A percentile compares a stretch with the other conserved stretches of the same genome.
Evolutionary conservation across 2,329 filamentous ascomycete species (phyloP).

Genomic region (Fusarium succisae): DNA sequence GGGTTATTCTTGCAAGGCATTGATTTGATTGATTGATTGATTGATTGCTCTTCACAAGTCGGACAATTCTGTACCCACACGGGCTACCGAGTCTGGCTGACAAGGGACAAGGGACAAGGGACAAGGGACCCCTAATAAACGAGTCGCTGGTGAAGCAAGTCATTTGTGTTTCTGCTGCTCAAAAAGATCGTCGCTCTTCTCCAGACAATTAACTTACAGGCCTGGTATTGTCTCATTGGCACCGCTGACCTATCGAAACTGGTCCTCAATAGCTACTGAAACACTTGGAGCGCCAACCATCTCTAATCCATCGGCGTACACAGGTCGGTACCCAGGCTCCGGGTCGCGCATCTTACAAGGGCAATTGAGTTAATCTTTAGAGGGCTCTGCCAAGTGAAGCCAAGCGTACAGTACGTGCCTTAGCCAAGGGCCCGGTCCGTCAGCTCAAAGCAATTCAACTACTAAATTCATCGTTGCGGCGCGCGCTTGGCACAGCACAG

Average conservation of each 20-base stretch:
- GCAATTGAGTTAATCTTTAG: slow-evolving; percentile 15
- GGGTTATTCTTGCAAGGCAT: background rate
- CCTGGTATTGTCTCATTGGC: background rate
- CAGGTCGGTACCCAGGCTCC: slow-evolving; percentile 22
- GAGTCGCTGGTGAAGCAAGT: background rate
- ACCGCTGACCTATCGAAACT: background rate
- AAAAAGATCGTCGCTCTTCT: background rate
- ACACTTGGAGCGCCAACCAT: background rate
- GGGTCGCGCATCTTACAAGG: slow-evolving; percentile 28
- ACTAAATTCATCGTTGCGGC: slow-evolving; percentile 15
- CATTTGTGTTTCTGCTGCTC: background rate
- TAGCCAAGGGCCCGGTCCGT: slow-evolving; percentile 28
- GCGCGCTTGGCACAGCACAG: slow-evolving; percentile 25
- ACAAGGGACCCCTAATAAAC: slow-evolving; percentile 4
- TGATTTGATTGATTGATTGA: background rate
- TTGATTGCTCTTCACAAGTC: background rate
- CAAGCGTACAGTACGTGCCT: background rate
- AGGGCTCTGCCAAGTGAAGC: slow-evolving; percentile 34
- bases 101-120: slow-evolving; percentile 7
- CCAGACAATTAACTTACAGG: background rate
- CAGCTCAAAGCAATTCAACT: slow-evolving; percentile 19
- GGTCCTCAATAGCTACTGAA: background rate
- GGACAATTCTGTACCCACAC: slow-evolving; percentile 4
- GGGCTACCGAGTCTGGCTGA: background rate
- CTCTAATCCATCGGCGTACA: background rate